Evolutionary conservation across 495 filamentous ascomycete species (phyloP), one percentile per base, ranked within the genome.

Genomic region (Pyrenula massariospora): DNA sequence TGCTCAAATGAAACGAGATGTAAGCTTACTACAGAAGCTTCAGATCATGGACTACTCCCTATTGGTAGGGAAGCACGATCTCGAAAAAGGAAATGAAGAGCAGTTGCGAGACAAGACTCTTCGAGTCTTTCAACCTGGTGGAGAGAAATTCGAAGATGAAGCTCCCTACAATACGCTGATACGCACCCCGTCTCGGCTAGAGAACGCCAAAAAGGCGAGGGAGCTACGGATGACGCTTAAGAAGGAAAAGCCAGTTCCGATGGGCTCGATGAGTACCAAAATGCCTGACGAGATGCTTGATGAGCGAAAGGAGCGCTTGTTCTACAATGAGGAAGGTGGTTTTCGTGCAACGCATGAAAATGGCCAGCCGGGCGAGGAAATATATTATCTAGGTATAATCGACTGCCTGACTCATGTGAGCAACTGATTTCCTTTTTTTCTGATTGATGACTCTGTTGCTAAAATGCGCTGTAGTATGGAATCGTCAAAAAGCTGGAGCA

Each of bases 31-130:
- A 36, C 88, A 96, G 69, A 80, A 74, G 61, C 74, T 97, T 31
- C 87, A 93, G 62, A 96, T 99, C 61, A 99, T 99, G 93, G 93
- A 99, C 65, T 99, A 99, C 69, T 96, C 91, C 15, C 81, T 99
- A 54, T 72, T 99, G 48, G 83, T 99, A 19, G 93, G 94, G 31
- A 94, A 96, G 36, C 93, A 99, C 64, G 93, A 97, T 68, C 66
- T 91, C 10, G 79, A 81, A 25, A 82, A 84, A 57, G 93, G 93
- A 24, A 99, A 99, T 62, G 89, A 95, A 64, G 93, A 97, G 62
- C 94, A 95, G 25, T 76, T 99, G 20, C 87, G 93, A 25, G 92
- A 91, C 70, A 97, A 94, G 70, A 96, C 91, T 0, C 74, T 99
- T 25, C 85, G 91, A 60, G 90, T 99, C 10, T 99, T 97, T 71